Percentiles rank a stretch among this genome's conserved stretches.
These are phyloP conservation scores for Canna indica DNA, from an alignment of 176 grass and related monocot genomes.

Conservation along the genomic window DNA sequence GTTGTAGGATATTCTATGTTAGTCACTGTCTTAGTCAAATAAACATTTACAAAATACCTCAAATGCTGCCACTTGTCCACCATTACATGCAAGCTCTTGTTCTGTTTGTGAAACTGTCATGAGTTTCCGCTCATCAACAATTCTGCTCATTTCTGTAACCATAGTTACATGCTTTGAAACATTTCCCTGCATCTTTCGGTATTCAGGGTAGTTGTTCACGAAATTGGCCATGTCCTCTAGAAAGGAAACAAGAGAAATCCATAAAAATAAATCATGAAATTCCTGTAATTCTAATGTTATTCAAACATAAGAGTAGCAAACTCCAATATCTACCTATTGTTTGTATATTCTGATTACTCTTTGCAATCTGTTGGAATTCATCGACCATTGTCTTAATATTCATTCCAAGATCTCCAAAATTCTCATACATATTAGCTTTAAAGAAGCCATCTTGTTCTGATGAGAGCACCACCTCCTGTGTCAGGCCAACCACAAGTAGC, in stretches of 20 bases:
- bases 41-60: constrained; percentile 34
- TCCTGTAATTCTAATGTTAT: constrained; percentile 21
- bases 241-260: background rate
- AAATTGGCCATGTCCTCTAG: constrained; percentile 96
- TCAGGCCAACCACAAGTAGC: background rate
- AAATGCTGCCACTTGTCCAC: constrained; percentile 86
- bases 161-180: constrained; percentile 94
- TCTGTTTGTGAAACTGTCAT: constrained; percentile 96
- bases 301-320: constrained; percentile 12
- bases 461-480: constrained; percentile 92
- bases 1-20: background rate
- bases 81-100: constrained; percentile 93
- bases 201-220: constrained; percentile 86
- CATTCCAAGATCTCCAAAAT: constrained; percentile 99
- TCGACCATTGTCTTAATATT: constrained; percentile 99
- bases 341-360: constrained; percentile 91
- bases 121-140: constrained; percentile 84
- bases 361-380: constrained; percentile 98
- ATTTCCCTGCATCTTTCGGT: constrained; percentile 87
- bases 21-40: background rate
- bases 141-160: constrained; percentile 96
- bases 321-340: constrained; percentile 49
- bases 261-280: constrained; percentile 1
- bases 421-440: constrained; percentile 76
- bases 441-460: constrained; percentile 86